phyloP scores from a whole-genome alignment of 106 monocot species.

The Platanthera guangdongensis region DNA sequence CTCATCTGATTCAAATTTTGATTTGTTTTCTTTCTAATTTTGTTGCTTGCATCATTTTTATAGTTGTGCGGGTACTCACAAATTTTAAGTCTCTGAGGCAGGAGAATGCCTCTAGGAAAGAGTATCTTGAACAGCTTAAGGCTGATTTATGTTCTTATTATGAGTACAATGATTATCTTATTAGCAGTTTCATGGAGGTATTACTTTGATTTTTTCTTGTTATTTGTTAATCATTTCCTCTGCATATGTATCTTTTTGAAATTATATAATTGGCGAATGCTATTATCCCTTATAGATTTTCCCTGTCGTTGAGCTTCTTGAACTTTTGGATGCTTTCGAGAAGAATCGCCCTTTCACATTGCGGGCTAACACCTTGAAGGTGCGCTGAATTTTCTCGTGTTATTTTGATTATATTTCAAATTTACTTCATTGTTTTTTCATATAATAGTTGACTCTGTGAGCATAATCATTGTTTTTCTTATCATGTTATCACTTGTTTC shows the following conservation, averaged over 20 bases:
- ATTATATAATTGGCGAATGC: background rate
- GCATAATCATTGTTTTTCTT: background rate
- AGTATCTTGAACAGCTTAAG: constrained; percentile 73
- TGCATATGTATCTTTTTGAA: background rate
- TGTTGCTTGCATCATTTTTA: background rate
- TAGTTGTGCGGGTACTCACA: constrained; percentile 74
- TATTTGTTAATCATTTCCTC: constrained; percentile 4
- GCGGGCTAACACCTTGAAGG: constrained; percentile 93
- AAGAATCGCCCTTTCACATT: constrained; percentile 70
- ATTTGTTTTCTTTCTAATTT: background rate
- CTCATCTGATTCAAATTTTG: background rate
- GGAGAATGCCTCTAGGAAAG: constrained; percentile 58
- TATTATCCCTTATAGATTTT: constrained; percentile 48
- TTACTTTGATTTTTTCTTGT: background rate
- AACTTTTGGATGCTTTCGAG: constrained; percentile 79
- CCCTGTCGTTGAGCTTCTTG: constrained; percentile 67
- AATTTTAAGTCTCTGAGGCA: constrained; percentile 73
- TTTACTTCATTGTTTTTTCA: background rate
- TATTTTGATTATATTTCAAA: background rate
- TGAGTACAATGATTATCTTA: constrained; percentile 90
- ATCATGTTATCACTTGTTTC: background rate
- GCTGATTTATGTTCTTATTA: constrained; percentile 69
- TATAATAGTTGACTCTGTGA: background rate
- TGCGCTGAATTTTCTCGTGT: constrained; percentile 9
- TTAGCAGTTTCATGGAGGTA: constrained; percentile 75